Conservation (phyloP, 2,329 filamentous ascomycete genomes). For the Lomentospora prolificans region DNA sequence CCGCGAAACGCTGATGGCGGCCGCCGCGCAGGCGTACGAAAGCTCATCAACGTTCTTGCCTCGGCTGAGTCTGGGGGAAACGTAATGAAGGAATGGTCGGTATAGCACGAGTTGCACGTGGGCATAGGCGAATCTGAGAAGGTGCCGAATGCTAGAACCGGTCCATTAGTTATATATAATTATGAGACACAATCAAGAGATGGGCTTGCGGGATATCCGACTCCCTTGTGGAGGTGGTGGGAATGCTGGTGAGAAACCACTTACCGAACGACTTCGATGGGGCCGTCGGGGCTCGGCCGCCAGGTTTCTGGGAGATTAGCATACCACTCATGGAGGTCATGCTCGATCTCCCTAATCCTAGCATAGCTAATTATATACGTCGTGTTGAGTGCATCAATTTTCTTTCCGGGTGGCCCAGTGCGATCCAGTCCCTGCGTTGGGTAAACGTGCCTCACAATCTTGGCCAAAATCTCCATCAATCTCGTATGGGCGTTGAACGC, state of each 20-base stretch:
- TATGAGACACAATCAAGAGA: too few relatives aligned
- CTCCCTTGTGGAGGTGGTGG: not conserved
- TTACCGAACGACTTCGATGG: constrained; percentile 67
- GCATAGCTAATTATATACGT: constrained; percentile 55
- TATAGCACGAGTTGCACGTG: constrained; percentile 79
- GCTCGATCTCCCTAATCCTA: constrained; percentile 55
- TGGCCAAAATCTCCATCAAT: constrained; percentile 53
- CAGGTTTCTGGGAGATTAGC: constrained; percentile 63
- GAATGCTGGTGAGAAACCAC: constrained; percentile 16
- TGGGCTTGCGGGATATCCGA: too few relatives aligned
- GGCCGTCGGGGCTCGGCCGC: constrained; percentile 68
- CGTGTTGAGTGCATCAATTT: constrained; percentile 18
- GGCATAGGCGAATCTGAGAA: constrained; percentile 69
- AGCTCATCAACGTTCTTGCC: constrained; percentile 58
- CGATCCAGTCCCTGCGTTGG: constrained; percentile 18
- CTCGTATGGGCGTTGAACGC: constrained; percentile 58
- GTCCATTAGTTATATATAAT: too few relatives aligned
- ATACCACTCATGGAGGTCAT: constrained; percentile 53
- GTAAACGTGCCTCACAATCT: constrained; percentile 57
- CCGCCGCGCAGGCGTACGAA: constrained; percentile 63
- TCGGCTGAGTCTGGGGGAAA: constrained; percentile 52
- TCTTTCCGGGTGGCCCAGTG: constrained; percentile 11
- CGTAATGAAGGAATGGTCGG: constrained; percentile 74
- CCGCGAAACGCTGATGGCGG: constrained; percentile 50
- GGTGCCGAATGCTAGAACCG: constrained; percentile 50